phyloP scores from a whole-genome alignment of 73 alveolate genomes.

The Paramecium pentaurelia region DNA sequence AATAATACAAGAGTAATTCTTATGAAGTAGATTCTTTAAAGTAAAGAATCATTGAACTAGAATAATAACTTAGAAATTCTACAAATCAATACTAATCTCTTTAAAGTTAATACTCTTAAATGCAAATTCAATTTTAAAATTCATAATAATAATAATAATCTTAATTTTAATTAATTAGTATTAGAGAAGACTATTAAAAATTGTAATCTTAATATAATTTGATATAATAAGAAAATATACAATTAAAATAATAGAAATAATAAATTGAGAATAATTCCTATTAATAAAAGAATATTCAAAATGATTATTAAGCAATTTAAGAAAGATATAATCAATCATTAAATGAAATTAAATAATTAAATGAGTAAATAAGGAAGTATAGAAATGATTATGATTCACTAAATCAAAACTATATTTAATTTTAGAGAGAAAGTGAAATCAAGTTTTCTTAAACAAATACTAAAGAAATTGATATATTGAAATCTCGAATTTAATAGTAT shows the following conservation, averaged over 20 bases:
- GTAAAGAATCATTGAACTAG: not conserved
- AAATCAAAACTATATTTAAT: not conserved
- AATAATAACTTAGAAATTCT: not conserved
- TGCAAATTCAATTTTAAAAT: not conserved
- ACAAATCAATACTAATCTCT: not conserved
- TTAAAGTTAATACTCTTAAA: not conserved
- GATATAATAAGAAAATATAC: not conserved
- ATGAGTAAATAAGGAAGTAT: not conserved
- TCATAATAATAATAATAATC: not conserved
- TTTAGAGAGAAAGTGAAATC: conserved; percentile 25
- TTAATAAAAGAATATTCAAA: not conserved
- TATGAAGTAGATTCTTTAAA: not conserved
- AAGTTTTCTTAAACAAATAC: not conserved
- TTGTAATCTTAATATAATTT: not conserved
- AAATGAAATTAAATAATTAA: not conserved
- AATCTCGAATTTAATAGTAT: not conserved
- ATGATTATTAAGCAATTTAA: not conserved
- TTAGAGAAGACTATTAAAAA: not conserved
- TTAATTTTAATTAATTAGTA: not conserved
- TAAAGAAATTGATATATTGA: not conserved
- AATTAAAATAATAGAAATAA: not conserved
- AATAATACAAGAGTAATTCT: not conserved
- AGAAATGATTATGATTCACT: not conserved
- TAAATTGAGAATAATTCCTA: not conserved
- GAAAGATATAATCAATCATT: not conserved